These are phyloP conservation scores for Diaporthe sp. DNA, from an alignment of 2,329 filamentous ascomycete genomes.

Conservation along the genomic window DNA sequence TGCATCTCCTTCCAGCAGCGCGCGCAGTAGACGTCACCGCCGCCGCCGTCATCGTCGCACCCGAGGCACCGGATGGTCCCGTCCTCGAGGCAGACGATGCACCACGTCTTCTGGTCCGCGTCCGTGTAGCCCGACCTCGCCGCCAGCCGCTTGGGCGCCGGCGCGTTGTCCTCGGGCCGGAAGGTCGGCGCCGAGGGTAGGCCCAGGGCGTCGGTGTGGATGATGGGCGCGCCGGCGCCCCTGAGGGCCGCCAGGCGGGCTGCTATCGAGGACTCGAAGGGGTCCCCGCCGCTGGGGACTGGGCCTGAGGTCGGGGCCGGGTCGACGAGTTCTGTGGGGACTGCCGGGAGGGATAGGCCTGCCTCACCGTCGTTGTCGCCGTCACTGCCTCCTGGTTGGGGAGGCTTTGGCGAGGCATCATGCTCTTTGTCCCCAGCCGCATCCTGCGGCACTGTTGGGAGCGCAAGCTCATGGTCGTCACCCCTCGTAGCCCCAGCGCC, in stretches of 20 bases:
- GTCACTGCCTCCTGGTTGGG: conserved; percentile 31
- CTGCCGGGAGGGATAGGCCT: conserved; percentile 59
- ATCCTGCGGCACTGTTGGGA: conserved; percentile 30
- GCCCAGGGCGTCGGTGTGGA: conserved; percentile 53
- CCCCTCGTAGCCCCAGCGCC: neutral
- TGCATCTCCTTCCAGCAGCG: conserved; percentile 89
- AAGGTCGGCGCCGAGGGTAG: conserved; percentile 66
- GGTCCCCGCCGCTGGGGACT: conserved; percentile 42
- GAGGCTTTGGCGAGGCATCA: conserved; percentile 2
- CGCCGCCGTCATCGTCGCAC: conserved; percentile 64
- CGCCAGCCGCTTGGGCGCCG: conserved; percentile 46
- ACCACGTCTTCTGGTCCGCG: conserved; percentile 83
- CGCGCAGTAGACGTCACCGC: conserved; percentile 78
- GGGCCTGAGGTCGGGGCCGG: conserved; percentile 46
- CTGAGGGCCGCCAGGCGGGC: conserved; percentile 67
- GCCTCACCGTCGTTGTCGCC: conserved; percentile 41
- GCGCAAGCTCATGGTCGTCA: conserved; percentile 15
- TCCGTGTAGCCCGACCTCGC: conserved; percentile 68
- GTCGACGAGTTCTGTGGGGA: conserved; percentile 60
- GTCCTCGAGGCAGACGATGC: conserved; percentile 85
- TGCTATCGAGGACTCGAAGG: conserved; percentile 62
- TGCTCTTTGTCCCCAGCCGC: conserved; percentile 5
- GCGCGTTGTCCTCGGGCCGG: conserved; percentile 57
- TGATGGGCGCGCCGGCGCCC: conserved; percentile 51
- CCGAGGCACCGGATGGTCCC: conserved; percentile 80